Conservation (phyloP, 495 filamentous ascomycete species). For the Hypomontagnella submonticulosa region DNA sequence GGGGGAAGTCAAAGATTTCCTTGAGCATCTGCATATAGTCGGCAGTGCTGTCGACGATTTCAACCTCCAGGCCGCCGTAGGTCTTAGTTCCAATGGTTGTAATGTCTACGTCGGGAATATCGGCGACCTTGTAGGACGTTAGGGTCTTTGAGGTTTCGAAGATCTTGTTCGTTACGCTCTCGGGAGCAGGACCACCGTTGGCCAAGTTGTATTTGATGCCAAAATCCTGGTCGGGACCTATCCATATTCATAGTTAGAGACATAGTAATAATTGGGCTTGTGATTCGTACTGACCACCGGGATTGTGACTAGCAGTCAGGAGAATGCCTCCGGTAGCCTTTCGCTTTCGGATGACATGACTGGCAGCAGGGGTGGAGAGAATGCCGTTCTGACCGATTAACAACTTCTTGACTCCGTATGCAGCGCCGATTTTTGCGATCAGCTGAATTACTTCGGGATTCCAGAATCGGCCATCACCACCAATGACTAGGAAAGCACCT, state of each 20-base stretch:
- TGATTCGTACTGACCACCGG: conserved; percentile 76
- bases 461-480: conserved; percentile 96
- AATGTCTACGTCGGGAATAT: conserved; percentile 88
- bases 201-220: conserved; percentile 99
- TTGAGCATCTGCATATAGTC: conserved; percentile 97
- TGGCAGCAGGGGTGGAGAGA: conserved; percentile 93
- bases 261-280: neutral
- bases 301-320: conserved; percentile 97
- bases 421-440: conserved; percentile 96
- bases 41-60: conserved; percentile 89
- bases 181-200: conserved; percentile 95
- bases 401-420: conserved; percentile 99
- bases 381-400: conserved; percentile 96
- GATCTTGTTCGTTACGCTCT: conserved; percentile 97
- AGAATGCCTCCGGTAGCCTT: conserved; percentile 96
- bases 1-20: conserved; percentile 95
- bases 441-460: conserved; percentile 95
- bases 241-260: conserved; percentile 17
- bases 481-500: conserved; percentile 92
- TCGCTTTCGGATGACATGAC: conserved; percentile 91
- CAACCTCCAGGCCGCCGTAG: conserved; percentile 88
- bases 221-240: conserved; percentile 93
- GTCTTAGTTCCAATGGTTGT: conserved; percentile 81
- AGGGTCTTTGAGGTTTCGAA: conserved; percentile 88
- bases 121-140: conserved; percentile 88